These are phyloP conservation scores for Diplotaxis tenuifolia DNA, from an alignment of 345 rosid species.

Conservation along the genomic window DNA sequence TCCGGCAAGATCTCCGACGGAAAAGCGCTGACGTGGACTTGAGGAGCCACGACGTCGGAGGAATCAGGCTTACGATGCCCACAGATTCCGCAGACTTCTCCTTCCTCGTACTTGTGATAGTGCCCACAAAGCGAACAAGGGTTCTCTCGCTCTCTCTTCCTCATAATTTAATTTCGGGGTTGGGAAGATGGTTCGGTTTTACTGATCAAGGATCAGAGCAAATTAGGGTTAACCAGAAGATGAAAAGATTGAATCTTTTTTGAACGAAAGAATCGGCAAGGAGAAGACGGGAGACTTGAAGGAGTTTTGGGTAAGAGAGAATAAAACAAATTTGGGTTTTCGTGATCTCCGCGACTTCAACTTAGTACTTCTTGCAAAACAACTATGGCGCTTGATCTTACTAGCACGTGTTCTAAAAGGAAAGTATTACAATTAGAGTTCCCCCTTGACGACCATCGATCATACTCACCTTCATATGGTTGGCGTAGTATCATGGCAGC, in stretches of 20 bases:
- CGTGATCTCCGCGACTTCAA: too few relatives aligned
- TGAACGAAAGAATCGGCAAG: background rate
- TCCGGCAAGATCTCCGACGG: constrained; percentile 92
- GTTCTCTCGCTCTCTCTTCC: constrained; percentile 98
- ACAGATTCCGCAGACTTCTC: constrained; percentile 93
- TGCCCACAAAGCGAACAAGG: constrained; percentile 98
- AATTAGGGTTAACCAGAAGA: background rate
- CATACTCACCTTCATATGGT: too few relatives aligned
- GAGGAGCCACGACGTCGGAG: constrained; percentile 42
- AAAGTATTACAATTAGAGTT: too few relatives aligned
- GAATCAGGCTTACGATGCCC: constrained; percentile 72
- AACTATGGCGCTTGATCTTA: too few relatives aligned
- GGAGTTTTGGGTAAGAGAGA: background rate
- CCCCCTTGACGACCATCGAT: too few relatives aligned
- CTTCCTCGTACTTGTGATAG: constrained; percentile 98
- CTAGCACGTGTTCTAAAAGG: too few relatives aligned
- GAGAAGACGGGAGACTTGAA: background rate
- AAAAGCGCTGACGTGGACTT: constrained; percentile 70
- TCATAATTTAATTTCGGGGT: constrained; percentile 42
- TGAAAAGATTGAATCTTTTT: background rate
- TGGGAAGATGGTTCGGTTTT: background rate
- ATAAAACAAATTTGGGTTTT: background rate
- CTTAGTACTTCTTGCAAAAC: too few relatives aligned
- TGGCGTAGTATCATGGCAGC: too few relatives aligned
- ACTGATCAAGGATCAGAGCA: background rate